Evolutionary conservation across 352 stramenopile genomes (phyloP).

Genomic region (Phytophthora meadii): DNA sequence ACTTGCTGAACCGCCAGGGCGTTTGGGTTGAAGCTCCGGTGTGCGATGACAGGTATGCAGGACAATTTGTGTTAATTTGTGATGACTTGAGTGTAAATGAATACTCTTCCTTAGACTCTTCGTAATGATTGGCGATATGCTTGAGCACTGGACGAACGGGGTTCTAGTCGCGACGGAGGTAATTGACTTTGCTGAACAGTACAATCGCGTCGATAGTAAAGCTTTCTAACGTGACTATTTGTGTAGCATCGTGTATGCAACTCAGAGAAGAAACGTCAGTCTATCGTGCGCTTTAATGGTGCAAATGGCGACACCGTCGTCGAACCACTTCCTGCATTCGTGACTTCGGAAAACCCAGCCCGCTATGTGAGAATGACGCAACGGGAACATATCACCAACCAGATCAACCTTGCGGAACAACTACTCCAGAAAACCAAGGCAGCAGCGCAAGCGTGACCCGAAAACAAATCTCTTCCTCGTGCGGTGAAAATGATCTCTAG

Average conservation of each 20-base stretch:
- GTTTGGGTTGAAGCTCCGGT: constrained; percentile 78
- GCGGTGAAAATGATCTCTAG: constrained; percentile 10
- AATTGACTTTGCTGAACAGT: neutral
- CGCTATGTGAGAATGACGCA: constrained; percentile 76
- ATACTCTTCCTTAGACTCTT: constrained; percentile 48
- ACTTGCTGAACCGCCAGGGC: constrained; percentile 66
- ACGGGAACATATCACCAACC: constrained; percentile 62
- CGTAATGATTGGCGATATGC: constrained; percentile 82
- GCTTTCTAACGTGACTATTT: constrained; percentile 6
- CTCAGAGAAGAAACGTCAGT: constrained; percentile 77
- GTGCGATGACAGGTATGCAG: constrained; percentile 60
- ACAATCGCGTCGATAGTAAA: neutral
- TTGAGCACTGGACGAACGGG: constrained; percentile 87
- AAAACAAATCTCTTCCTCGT: neutral
- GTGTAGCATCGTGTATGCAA: constrained; percentile 84
- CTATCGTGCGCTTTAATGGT: constrained; percentile 86
- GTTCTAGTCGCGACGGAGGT: constrained; percentile 77
- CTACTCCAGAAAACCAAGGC: constrained; percentile 70
- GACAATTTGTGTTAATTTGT: neutral
- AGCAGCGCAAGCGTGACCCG: constrained; percentile 39
- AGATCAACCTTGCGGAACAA: constrained; percentile 61
- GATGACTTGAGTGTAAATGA: neutral
- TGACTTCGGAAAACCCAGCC: constrained; percentile 50
- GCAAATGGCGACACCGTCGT: constrained; percentile 76
- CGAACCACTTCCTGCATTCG: constrained; percentile 65